Base-by-base conservation (phyloP, 305 asterid genomes). In the Fraxinus paxiana region DNA sequence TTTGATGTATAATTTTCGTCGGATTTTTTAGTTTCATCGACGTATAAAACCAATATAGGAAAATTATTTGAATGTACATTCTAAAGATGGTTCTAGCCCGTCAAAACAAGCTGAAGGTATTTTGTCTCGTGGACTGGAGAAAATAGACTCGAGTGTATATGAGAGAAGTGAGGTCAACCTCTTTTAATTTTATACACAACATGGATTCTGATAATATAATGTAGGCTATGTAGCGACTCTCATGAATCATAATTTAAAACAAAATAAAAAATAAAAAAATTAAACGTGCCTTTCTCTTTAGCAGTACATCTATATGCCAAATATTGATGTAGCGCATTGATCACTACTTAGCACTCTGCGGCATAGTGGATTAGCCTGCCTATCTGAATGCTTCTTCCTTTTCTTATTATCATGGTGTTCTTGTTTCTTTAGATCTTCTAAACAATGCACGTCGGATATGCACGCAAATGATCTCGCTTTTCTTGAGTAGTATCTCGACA, bases 61-160 rank as follows among this genome's bases (percentile, higher is more conserved):
- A 17, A 94, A 94, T 84, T 98, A 96, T 86, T 84, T 96, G 82
- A 93, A 94, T 26, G 98, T 93, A 75, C 98, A 88, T 74, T 85
- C 99, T 78, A 86, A 87, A 77, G 98, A 94, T 86, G 87, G 96
- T 83, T 86, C 94, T 78, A 89, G 91, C 85, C 89, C 96, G 74
- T 92, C 97, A 35, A 84, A 87, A 75, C 89, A 82, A 33, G 81
- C 67, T 71, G 92, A 91, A 78, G 97, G 93, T 91, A 96, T 90
- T 77, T 96, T 94, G 8, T 48, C 59, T 46, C 13, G 20, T 48
- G 22, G 59, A 48, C 4, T 0, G 59, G 59, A 46, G 56, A 46
- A 46, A 46, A 46, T 18, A 1, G 59, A 46, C 17, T 15, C 5
- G 6, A 51, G 67, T 54, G 26, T 56, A 56, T 22, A 18, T 56